Evolutionary conservation across 352 stramenopile species (phyloP).

Genomic region (Globisporangium paddicum): DNA sequence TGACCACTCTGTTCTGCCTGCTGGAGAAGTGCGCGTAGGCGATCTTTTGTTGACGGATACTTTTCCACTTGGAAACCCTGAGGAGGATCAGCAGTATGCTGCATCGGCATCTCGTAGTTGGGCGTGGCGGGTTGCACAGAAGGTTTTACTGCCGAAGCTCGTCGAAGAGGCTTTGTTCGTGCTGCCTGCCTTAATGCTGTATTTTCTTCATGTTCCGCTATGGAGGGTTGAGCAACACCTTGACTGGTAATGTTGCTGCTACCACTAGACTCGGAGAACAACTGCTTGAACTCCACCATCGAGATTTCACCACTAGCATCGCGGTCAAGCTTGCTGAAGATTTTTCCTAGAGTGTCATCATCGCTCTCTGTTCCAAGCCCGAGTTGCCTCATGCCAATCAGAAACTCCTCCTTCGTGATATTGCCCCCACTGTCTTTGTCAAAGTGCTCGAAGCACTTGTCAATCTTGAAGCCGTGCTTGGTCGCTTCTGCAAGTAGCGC

Average conservation of each 20-base stretch:
- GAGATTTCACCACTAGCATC: conserved; percentile 65
- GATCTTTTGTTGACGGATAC: background rate
- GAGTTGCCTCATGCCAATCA: conserved; percentile 46
- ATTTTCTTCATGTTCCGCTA: background rate
- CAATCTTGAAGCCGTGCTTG: conserved; percentile 43
- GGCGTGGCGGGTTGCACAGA: background rate
- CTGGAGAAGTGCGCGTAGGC: conserved; percentile 22
- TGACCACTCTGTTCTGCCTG: conserved; percentile 41
- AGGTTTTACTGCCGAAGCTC: background rate
- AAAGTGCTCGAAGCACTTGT: conserved; percentile 77
- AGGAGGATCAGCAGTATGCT: background rate
- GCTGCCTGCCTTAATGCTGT: background rate
- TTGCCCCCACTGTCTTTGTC: conserved; percentile 73
- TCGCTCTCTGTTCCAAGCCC: conserved; percentile 25
- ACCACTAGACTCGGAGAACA: conserved; percentile 25
- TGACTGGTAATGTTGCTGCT: background rate
- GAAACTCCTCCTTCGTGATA: conserved; percentile 61
- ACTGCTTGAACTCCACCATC: conserved; percentile 51
- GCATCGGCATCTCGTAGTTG: background rate
- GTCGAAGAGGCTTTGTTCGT: background rate
- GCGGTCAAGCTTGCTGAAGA: conserved; percentile 49
- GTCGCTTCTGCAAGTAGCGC: conserved; percentile 37
- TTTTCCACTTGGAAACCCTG: background rate
- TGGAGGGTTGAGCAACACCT: background rate
- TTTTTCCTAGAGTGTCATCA: conserved; percentile 26